Conservation (phyloP, 2,329 filamentous ascomycete genomes). For the Cercospora citrullina region DNA sequence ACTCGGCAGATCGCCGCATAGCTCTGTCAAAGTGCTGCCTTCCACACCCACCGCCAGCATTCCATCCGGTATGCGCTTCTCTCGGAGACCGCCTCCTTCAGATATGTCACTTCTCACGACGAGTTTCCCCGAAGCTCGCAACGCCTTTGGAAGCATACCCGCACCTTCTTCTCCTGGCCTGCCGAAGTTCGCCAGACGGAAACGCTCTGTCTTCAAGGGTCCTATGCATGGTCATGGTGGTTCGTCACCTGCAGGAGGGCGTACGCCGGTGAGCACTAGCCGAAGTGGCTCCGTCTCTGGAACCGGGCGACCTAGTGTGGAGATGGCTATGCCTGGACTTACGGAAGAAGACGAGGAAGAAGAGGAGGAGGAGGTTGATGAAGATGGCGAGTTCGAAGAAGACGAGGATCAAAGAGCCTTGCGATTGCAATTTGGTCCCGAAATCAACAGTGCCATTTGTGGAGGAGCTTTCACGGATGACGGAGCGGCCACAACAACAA, state of each 20-base stretch:
- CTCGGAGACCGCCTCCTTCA: constrained; percentile 36
- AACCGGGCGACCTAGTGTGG: constrained; percentile 67
- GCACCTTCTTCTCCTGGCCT: constrained; percentile 63
- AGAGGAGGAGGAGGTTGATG: constrained; percentile 29
- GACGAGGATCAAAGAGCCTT: constrained; percentile 29
- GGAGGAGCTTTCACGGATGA: constrained; percentile 12
- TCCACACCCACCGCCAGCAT: constrained; percentile 73
- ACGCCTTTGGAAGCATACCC: constrained; percentile 26
- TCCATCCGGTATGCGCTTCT: constrained; percentile 78
- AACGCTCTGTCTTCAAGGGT: constrained; percentile 79
- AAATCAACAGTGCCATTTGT: constrained; percentile 10
- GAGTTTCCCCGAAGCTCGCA: constrained; percentile 31
- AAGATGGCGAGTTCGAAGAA: constrained; percentile 37
- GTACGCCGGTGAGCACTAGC: not conserved
- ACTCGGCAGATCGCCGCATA: constrained; percentile 73
- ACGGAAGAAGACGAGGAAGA: constrained; percentile 37
- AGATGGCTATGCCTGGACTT: constrained; percentile 62
- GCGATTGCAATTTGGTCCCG: constrained; percentile 36
- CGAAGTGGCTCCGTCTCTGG: constrained; percentile 55
- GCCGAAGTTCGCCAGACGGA: constrained; percentile 73
- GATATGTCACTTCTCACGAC: constrained; percentile 34
- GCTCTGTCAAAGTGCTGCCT: constrained; percentile 92
- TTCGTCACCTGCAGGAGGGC: constrained; percentile 22
- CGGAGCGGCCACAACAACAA: constrained; percentile 10
- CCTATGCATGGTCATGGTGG: constrained; percentile 58